phyloP scores from a whole-genome alignment of 2,329 filamentous ascomycete genomes.

The Ophiostoma quercus region DNA sequence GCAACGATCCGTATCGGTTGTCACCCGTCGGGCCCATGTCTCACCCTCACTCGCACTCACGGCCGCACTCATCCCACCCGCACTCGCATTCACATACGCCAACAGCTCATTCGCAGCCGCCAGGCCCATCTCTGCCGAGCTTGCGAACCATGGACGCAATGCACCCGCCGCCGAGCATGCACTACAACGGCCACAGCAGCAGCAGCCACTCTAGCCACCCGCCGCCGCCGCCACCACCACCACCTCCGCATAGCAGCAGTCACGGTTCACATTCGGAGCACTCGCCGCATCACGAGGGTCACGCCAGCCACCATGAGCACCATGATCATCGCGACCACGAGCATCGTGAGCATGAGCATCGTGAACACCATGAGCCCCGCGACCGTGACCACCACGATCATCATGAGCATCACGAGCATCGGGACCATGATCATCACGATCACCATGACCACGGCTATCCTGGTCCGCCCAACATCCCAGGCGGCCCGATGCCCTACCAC shows the following conservation, averaged over 20 bases:
- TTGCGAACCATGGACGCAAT: slow-evolving; percentile 30
- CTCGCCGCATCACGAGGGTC: neutral
- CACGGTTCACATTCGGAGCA: slow-evolving; percentile 15
- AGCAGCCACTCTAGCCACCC: slow-evolving; percentile 18
- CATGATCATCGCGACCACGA: neutral
- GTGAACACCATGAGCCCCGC: slow-evolving; percentile 29
- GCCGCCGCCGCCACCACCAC: neutral
- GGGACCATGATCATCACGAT: neutral
- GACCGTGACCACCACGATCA: slow-evolving; percentile 29
- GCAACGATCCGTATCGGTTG: slow-evolving; percentile 27
- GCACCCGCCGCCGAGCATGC: slow-evolving; percentile 24
- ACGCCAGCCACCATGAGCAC: neutral
- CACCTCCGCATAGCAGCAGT: slow-evolving; percentile 10
- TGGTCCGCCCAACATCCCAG: slow-evolving; percentile 36
- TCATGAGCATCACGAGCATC: slow-evolving; percentile 12
- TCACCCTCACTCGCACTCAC: slow-evolving; percentile 18
- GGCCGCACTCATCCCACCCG: neutral
- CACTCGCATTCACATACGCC: neutral
- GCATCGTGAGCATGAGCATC: neutral
- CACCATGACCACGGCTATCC: slow-evolving; percentile 15
- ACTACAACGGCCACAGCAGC: slow-evolving; percentile 21
- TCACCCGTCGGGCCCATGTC: slow-evolving; percentile 24
- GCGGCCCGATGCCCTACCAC: slow-evolving; percentile 39
- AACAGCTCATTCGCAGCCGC: neutral
- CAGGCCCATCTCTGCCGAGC: slow-evolving; percentile 29